Evolutionary conservation across 192 early-diverging fungal species (phyloP).

Genomic region (Backusella tarrabulga): DNA sequence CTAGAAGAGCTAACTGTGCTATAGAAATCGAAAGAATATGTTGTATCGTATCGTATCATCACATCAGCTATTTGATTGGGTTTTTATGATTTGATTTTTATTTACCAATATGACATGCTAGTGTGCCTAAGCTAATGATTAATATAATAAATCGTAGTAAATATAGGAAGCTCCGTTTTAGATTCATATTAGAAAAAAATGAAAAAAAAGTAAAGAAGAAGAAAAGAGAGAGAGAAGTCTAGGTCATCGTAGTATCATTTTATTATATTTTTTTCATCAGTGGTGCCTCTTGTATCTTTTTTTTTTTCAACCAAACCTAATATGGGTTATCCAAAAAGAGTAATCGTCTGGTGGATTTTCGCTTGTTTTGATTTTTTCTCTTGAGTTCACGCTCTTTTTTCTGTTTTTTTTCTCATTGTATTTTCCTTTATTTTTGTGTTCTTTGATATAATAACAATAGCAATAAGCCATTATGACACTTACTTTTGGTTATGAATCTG

Average conservation of each 20-base stretch:
- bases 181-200: neutral
- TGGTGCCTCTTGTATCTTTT: neutral
- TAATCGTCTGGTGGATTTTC: neutral
- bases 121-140: neutral
- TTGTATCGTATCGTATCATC: too few relatives aligned
- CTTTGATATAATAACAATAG: neutral
- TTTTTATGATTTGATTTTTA: neutral
- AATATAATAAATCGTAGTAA: neutral
- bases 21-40: neutral
- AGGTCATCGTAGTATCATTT: neutral
- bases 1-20: slow-evolving; percentile 3
- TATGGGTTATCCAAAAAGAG: neutral
- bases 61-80: neutral
- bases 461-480: slow-evolving; percentile 9
- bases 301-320: neutral
- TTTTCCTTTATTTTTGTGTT: neutral
- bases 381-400: neutral
- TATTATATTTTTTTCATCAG: neutral
- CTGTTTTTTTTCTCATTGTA: neutral
- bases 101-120: slow-evolving; percentile 17
- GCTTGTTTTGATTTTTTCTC: neutral
- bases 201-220: neutral
- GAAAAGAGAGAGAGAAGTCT: neutral
- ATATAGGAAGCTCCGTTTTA: neutral
- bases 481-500: slow-evolving; percentile 33